Percentiles rank a stretch among this genome's conserved stretches.
phyloP scores from a whole-genome alignment of 768 basidiomycete genomes.

The Tylopilus vinaceipallidus region DNA sequence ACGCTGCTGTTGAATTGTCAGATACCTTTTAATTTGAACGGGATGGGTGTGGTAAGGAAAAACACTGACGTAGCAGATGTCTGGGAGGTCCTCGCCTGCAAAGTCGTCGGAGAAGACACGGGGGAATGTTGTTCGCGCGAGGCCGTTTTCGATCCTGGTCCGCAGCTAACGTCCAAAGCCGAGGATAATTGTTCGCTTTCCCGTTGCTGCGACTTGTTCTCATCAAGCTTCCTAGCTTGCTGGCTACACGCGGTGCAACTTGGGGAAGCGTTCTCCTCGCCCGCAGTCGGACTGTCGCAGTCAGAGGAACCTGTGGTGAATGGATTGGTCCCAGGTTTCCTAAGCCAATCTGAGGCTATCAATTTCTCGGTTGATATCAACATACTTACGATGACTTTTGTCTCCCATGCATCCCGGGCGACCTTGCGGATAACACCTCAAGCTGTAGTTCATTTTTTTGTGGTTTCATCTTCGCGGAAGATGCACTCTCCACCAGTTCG shows the following conservation, averaged over 20 bases:
- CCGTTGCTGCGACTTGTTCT: not conserved
- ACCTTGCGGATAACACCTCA: not conserved
- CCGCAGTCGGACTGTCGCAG: not conserved
- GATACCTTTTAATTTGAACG: not conserved
- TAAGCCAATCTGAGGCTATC: not conserved
- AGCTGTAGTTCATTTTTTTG: not conserved
- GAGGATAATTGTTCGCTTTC: not conserved
- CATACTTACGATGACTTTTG: conserved; percentile 4
- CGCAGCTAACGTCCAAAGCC: not conserved
- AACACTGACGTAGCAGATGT: not conserved
- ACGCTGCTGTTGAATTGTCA: not conserved
- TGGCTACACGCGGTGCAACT: not conserved
- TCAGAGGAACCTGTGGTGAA: not conserved
- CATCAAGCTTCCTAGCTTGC: not conserved
- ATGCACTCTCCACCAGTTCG: not conserved
- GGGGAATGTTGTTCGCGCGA: not conserved
- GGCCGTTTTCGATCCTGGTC: not conserved
- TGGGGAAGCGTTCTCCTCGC: not conserved
- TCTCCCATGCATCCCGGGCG: not conserved
- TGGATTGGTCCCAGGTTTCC: not conserved
- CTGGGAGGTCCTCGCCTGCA: not conserved
- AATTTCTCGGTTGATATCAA: not conserved
- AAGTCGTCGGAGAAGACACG: not conserved
- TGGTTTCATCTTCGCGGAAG: not conserved
- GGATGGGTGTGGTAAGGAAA: not conserved